These are phyloP conservation scores for Rhynchospora pubera DNA, from an alignment of 176 grass and related monocot species.

Conservation along the genomic window DNA sequence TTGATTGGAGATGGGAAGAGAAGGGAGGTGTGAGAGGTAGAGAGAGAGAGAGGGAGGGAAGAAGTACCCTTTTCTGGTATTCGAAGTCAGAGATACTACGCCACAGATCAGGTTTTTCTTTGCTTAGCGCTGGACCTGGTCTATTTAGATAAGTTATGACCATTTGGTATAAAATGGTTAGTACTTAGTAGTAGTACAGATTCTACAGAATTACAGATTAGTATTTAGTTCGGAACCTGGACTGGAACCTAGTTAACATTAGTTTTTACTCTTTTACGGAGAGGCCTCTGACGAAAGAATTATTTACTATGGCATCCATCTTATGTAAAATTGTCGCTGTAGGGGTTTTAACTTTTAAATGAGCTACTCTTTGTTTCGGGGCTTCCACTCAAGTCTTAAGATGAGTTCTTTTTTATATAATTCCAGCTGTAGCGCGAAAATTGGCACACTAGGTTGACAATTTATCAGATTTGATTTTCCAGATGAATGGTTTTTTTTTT, in stretches of 20 bases:
- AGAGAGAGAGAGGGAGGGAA: not conserved
- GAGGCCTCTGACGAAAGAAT: not conserved
- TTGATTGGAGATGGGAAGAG: not conserved
- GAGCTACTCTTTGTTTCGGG: no score
- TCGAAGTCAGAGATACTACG: not conserved
- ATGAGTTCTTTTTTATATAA: no score
- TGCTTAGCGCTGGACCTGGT: not conserved
- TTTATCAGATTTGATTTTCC: no score
- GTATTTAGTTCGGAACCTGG: not conserved
- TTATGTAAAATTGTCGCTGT: no score
- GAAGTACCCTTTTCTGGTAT: not conserved
- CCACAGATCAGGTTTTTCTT: not conserved
- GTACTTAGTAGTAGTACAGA: no score
- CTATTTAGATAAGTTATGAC: not conserved
- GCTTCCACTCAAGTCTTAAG: no score
- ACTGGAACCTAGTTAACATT: not conserved
- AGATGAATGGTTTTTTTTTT: no score
- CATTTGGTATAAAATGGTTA: no score
- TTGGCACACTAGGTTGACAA: no score
- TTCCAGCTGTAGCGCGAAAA: no score
- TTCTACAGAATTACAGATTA: no score
- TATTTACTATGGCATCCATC: not conserved
- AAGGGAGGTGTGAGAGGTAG: not conserved
- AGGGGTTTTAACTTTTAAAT: no score
- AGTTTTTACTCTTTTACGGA: not conserved